Evolutionary conservation across 768 basidiomycete species (phyloP), one percentile per base, ranked within the genome.

Genomic region (Lactifluus volemus): DNA sequence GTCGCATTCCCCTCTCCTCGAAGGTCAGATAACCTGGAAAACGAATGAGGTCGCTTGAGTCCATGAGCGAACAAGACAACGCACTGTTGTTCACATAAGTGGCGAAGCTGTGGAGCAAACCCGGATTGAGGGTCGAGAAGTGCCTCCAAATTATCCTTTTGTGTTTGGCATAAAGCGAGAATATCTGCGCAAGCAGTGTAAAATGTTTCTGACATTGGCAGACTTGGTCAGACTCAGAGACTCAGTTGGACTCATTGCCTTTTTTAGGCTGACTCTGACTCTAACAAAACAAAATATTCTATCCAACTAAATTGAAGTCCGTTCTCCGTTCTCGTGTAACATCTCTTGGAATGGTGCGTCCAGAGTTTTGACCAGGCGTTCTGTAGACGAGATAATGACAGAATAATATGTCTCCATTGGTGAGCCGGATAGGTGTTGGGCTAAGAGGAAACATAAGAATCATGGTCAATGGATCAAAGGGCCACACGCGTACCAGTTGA

Each of bases 141-240:
- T 17, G 78, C 76, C 21, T 75, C 79, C 8, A 89, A 73, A 70
- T 89, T 84, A 53, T 78, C 74, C 58, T 76, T 75, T 64, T 66
- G 58, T 8, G 80, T 72, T 72, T 88, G 86, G 63, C 79, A 82
- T 41, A 82, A 67, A 0, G 80, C 74, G 10, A 89, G 79, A 15
- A 86, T 84, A 61, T 88, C 81, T 3, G 88, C 88, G 67, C 80
- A 88, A 9, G 83, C 78, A n/a, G 76, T 75, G 67, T 84, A 89
- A 11, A 89, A 76, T 8, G 75, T 69, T 17, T 82, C 77, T 19
- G 79, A 68, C 81, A 82, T 82, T n/a, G 48, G 49, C 12, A 49
- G 29, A 47, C 38, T 17, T 47, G 57, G 21, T 49, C 39, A 50
- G 41, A n/a, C n/a, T n/a, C n/a, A n/a, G n/a, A n/a, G n/a, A n/a